Evolutionary conservation across 495 filamentous ascomycete genomes (phyloP).

Genomic region (Lentithecium fluviatile): DNA sequence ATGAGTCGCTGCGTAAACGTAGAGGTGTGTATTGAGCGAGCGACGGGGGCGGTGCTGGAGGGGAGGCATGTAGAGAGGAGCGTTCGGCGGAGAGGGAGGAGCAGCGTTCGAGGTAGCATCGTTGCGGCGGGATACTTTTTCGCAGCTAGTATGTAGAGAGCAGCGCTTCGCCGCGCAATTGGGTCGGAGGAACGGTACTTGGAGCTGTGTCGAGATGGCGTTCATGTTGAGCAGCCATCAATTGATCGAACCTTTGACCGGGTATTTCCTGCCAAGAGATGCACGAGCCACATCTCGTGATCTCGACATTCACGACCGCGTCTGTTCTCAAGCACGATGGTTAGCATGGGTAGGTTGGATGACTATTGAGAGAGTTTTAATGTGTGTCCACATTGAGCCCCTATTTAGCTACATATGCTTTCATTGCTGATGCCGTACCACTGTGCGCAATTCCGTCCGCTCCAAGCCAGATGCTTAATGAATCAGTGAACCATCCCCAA

Average conservation of each 20-base stretch:
- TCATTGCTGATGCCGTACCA: too few species aligned
- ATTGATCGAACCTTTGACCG: not conserved
- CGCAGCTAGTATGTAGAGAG: not conserved
- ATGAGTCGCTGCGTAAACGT: not conserved
- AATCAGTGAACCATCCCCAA: too few species aligned
- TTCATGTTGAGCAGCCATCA: not conserved
- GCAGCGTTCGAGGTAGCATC: conserved; percentile 34
- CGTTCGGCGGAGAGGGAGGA: conserved; percentile 34
- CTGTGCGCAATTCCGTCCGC: too few species aligned
- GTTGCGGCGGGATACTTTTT: not conserved
- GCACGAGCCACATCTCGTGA: not conserved
- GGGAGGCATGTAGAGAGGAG: conserved; percentile 1
- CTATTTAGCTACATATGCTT: too few species aligned
- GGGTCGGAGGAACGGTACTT: not conserved
- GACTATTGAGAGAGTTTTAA: too few species aligned
- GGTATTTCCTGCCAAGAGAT: not conserved
- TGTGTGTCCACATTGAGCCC: too few species aligned
- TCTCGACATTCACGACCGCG: not conserved
- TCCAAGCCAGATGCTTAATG: too few species aligned
- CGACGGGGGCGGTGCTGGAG: not conserved
- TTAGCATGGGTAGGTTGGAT: too few species aligned
- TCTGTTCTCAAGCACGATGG: too few species aligned
- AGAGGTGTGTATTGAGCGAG: conserved; percentile 3
- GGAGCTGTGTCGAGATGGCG: not conserved
- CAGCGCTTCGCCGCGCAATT: not conserved